Base-by-base conservation (phyloP, 768 basidiomycete genomes). In the Lyophyllum semitale region DNA sequence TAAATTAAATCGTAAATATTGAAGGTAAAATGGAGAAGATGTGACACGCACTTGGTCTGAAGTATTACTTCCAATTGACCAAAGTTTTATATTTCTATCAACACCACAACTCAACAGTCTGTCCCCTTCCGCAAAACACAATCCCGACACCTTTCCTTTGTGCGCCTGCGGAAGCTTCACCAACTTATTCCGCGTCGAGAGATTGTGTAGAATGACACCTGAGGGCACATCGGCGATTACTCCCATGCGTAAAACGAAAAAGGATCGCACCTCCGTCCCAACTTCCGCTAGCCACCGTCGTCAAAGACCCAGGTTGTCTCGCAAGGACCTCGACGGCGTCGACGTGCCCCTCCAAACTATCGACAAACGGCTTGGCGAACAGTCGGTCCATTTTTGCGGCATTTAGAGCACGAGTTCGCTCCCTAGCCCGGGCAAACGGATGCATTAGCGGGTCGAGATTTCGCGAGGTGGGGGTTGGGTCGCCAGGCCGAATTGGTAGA, bases 341-440 rank as follows among this genome's bases (percentile, higher is more conserved):
- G 35, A 90, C 79, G 69, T 98, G 97, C 1, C 97, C 97, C 57
- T 97, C 95, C 46, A 99, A 69, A 49, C 85, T 81, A 33, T 84
- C 92, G 15, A 99, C 78, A 64, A 98, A 98, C 0, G 97, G 97
- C 64, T 97, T 98, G n/a, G 97, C 88, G 67, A 98, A 98, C 75
- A 99, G 93, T 55, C 92, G 79, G 48, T 98, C 96, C 81, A 99
- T 91, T 75, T 99, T 99, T 13, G 89, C 90, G 2, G 97, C 97
- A 59, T 95, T 96, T 43, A 98, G 69, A 2, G 97, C 97, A 55
- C 97, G 86, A 18, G 85, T 95, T 32, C 96, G 91, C 74, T 99
- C 97, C 48, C 97, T 77, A 4, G 94, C 90, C 20, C 90, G 87
- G 0, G 95, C 81, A 69, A 99, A 98, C 2, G 97, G 97, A 66